A percentile compares a stretch with the other conserved stretches of the same genome.
These are phyloP conservation scores for Vigna unguiculata DNA, from an alignment of 306 rosid species.

Conservation along the genomic window DNA sequence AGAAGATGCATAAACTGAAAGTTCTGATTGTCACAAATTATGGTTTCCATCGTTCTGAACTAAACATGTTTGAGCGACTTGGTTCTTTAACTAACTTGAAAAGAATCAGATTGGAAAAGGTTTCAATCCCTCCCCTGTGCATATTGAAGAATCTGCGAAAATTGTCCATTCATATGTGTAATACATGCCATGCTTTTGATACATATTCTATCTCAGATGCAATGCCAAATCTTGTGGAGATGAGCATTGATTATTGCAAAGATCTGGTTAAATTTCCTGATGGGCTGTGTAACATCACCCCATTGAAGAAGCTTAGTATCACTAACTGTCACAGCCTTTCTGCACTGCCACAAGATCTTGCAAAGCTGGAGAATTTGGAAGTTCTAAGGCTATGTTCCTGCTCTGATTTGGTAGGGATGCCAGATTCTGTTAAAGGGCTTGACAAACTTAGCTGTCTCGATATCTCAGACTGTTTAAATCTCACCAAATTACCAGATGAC, in stretches of 20 bases:
- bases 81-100: constrained; percentile 47
- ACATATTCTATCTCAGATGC: constrained; percentile 36
- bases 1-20: constrained; percentile 58
- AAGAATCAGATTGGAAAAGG: constrained; percentile 64
- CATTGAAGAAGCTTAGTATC: constrained; percentile 52
- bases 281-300: constrained; percentile 38
- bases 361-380: constrained; percentile 48
- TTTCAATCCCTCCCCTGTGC: constrained; percentile 51
- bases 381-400: constrained; percentile 55
- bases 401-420: constrained; percentile 41
- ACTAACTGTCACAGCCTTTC: constrained; percentile 55
- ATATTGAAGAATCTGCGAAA: constrained; percentile 46
- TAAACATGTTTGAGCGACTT: constrained; percentile 54
- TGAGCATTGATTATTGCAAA: constrained; percentile 57
- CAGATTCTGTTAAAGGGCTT: constrained; percentile 42
- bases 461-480: constrained; percentile 50
- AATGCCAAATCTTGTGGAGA: constrained; percentile 53
- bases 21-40: constrained; percentile 63
- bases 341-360: constrained; percentile 47
- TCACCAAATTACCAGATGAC: constrained; percentile 42
- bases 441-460: constrained; percentile 48
- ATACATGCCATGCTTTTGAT: constrained; percentile 45
- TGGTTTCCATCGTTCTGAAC: constrained; percentile 49
- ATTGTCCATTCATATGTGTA: constrained; percentile 57
- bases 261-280: constrained; percentile 53